Base-by-base conservation (phyloP, 1,284 basidiomycete genomes). In the Ustilago curta region DNA sequence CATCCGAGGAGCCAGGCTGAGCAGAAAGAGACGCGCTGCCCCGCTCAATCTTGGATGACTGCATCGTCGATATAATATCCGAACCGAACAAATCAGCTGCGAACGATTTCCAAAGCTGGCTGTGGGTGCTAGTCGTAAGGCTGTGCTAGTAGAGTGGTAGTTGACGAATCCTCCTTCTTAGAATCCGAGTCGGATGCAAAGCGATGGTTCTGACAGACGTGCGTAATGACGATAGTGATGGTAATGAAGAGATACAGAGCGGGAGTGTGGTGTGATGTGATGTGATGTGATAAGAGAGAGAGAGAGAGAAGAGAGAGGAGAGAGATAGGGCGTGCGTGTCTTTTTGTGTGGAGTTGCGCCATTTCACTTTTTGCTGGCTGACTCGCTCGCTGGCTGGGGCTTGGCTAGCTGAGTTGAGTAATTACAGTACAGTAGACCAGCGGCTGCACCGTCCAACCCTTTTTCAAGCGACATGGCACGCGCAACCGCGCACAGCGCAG, bases 1-100 rank as follows among this genome's bases (percentile, higher is more conserved):
- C 72, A 31, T 75, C 76, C 6, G 72, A 57, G 23, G 63, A 56
- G 14, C 44, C 5, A 14, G 55, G 23, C 27, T 43, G 55, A 57
- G 61, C 48, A 32, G 61, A n/a, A 12, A 59, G 53, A 9, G 60
- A 58, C 47, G 50, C 23, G 39, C 25, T 35, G 14, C 23, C 52
- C 32, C 40, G 57, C 21, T 60, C 61, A 7, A 25, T 39, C 57
- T 55, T 73, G 40, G 58, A 57, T 16, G 70, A 56, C 57, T 64
- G 70, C 70, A 73, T 73, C 27, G 16, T 53, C 31, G 40, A 23
- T 14, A 27, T 16, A 42, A 23, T n/a, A 48, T n/a, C 21, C 23
- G 57, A 59, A 23, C 39, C n/a, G n/a, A n/a, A n/a, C n/a, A n/a
- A n/a, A 40, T 37, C 27, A 45, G 35, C 29, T 42, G 47, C 21